phyloP scores from a whole-genome alignment of 805 yeast species.

The Teunomyces stri region DNA sequence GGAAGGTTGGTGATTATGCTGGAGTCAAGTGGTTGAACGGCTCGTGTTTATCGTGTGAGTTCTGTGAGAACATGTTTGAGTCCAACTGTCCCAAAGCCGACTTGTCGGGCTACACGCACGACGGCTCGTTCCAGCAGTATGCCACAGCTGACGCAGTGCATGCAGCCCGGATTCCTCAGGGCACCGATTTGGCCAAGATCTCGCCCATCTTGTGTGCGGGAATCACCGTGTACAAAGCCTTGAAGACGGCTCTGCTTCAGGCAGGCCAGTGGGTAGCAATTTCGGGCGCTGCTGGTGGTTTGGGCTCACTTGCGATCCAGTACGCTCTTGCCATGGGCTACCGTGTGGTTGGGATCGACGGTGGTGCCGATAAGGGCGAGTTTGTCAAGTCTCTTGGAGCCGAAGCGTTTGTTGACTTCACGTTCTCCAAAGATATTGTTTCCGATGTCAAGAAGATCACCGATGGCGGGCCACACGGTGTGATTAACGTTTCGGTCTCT shows the following conservation, averaged over 20 bases:
- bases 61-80: slow-evolving; percentile 64
- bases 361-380: slow-evolving; percentile 60
- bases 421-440: slow-evolving; percentile 45
- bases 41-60: slow-evolving; percentile 75
- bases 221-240: slow-evolving; percentile 86
- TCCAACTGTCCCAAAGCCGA: slow-evolving; percentile 69
- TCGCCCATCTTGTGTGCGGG: slow-evolving; percentile 91
- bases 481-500: slow-evolving; percentile 50
- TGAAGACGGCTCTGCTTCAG: slow-evolving; percentile 68
- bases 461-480: slow-evolving; percentile 60
- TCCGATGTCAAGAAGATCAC: slow-evolving; percentile 44
- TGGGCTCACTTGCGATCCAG: slow-evolving; percentile 72
- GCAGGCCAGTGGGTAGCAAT: slow-evolving; percentile 78
- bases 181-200: slow-evolving; percentile 68
- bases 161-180: slow-evolving; percentile 76
- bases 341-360: slow-evolving; percentile 70
- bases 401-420: slow-evolving; percentile 61
- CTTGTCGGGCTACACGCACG: slow-evolving; percentile 77
- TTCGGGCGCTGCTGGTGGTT: slow-evolving; percentile 80
- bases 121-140: slow-evolving; percentile 90
- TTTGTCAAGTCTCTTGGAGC: slow-evolving; percentile 62
- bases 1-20: slow-evolving; percentile 76
- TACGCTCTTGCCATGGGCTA: slow-evolving; percentile 76
- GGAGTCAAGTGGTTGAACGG: slow-evolving; percentile 85
- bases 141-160: slow-evolving; percentile 86